Evolutionary conservation across 2,329 filamentous ascomycete species (phyloP).

Genomic region (Cladosporium cucumerinum): DNA sequence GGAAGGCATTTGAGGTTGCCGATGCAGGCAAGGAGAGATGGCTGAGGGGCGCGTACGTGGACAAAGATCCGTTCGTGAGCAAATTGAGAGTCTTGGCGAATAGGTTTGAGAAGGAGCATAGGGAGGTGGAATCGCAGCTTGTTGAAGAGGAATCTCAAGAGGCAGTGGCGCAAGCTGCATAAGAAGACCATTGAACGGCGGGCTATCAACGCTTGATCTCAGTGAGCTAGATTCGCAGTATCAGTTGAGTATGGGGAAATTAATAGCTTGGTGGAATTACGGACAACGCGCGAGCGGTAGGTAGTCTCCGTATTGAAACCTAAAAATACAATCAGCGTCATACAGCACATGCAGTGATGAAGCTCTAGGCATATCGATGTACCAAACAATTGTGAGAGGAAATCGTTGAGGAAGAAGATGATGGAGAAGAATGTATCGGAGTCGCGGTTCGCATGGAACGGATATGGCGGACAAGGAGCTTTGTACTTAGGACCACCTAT

Average conservation of each 20-base stretch:
- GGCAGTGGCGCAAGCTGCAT: background rate
- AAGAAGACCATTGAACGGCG: background rate
- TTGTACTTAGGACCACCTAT: background rate
- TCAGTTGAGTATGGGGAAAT: background rate
- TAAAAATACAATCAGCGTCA: too few species aligned
- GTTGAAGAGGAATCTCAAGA: background rate
- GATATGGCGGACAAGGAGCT: too few species aligned
- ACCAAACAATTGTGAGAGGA: too few species aligned
- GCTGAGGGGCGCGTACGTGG: conserved; percentile 82
- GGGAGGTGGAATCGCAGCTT: background rate
- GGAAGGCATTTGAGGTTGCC: conserved; percentile 66
- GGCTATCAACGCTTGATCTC: too few species aligned
- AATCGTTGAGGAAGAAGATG: too few species aligned
- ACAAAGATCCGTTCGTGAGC: conserved; percentile 58
- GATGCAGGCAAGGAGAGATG: conserved; percentile 65
- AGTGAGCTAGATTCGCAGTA: background rate
- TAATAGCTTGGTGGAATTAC: background rate
- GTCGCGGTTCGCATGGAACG: too few species aligned
- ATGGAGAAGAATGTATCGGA: too few species aligned
- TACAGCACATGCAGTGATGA: too few species aligned
- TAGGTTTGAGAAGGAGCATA: background rate
- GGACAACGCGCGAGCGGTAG: background rate
- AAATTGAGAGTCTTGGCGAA: conserved; percentile 29
- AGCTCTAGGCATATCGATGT: too few species aligned
- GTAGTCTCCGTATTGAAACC: too few species aligned